phyloP scores from a whole-genome alignment of 192 early-diverging fungal species.

The Linnemannia schmuckeri region DNA sequence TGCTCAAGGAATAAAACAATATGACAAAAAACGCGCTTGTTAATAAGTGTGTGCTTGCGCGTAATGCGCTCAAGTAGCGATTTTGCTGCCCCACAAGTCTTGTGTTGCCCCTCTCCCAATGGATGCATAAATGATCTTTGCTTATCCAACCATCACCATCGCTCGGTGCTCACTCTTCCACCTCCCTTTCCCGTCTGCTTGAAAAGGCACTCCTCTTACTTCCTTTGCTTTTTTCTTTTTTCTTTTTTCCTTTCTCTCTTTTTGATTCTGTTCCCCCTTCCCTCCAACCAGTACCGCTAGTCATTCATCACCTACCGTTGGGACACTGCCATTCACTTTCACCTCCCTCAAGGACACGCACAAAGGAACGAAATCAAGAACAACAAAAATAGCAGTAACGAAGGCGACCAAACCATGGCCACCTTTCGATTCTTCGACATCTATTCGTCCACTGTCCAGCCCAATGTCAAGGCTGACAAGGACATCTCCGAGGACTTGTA shows the following conservation, averaged over 20 bases:
- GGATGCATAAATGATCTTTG: neutral
- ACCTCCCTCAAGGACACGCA: neutral
- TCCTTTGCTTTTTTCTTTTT: neutral
- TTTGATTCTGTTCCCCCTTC: neutral
- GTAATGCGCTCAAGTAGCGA: neutral
- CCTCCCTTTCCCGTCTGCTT: neutral
- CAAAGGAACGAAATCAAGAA: neutral
- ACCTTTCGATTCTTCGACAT: slow-evolving; percentile 44
- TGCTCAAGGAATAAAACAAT: no score
- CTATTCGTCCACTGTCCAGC: slow-evolving; percentile 26
- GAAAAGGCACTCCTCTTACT: no score
- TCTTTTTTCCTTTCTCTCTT: no score
- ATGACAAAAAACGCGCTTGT: no score
- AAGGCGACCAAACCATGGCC: slow-evolving; percentile 5
- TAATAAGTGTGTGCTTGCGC: neutral
- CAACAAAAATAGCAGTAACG: neutral
- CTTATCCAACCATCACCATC: neutral
- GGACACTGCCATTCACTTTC: neutral
- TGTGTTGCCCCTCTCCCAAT: neutral
- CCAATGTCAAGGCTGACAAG: neutral
- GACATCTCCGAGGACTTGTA: neutral
- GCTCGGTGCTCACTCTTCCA: neutral
- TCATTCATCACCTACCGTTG: no score
- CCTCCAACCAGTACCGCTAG: no score
- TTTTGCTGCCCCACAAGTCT: no score